A percentile compares a stretch with the other conserved stretches of the same genome.
These are phyloP conservation scores for Sequoiadendron giganteum DNA, from an alignment of 75 land plant genomes.

Conservation along the genomic window DNA sequence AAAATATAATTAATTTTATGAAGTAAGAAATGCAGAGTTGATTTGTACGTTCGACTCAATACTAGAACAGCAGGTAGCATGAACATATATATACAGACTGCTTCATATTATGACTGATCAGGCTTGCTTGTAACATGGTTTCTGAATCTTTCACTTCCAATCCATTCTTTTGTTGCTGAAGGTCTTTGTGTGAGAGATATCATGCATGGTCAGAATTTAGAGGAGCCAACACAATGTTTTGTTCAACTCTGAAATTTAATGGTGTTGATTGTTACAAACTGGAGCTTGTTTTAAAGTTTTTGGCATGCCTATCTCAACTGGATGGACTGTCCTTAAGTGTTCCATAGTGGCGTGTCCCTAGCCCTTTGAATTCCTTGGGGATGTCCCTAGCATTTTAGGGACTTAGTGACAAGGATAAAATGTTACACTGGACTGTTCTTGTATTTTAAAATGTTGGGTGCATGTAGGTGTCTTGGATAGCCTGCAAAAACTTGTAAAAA, in stretches of 20 bases:
- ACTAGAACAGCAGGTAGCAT: not conserved
- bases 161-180: not conserved
- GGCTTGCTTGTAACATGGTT: not conserved
- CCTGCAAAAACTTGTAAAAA: not conserved
- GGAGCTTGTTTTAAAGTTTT: not conserved
- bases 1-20: not conserved
- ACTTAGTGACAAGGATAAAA: not conserved
- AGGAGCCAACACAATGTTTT: not conserved
- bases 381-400: not conserved
- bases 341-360: not conserved
- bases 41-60: not conserved
- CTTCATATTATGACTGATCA: not conserved
- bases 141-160: not conserved
- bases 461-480: not conserved
- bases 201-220: not conserved
- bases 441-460: not conserved
- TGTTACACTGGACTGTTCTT: not conserved
- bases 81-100: not conserved
- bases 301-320: not conserved
- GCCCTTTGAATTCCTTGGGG: not conserved
- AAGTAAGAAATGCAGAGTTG: not conserved
- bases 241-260: not conserved
- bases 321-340: not conserved
- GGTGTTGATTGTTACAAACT: not conserved
- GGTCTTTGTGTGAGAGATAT: not conserved